Base-by-base conservation (phyloP, 2,329 filamentous ascomycete genomes). In the Chaetomium globosum region DNA sequence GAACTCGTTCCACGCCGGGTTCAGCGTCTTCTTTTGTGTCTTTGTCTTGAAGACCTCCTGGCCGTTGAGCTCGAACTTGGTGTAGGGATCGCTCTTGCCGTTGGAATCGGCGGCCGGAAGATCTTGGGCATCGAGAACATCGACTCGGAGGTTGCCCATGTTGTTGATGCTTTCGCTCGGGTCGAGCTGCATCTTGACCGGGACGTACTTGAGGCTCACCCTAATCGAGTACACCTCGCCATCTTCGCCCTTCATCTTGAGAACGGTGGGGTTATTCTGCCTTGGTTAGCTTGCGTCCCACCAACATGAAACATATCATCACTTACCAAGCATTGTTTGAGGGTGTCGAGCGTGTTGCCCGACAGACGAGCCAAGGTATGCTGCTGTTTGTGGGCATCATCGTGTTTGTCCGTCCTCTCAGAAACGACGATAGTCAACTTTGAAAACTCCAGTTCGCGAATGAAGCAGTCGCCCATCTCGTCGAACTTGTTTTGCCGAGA, bases 151-250 rank as follows among this genome's bases (percentile, higher is more conserved):
- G 65, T 88, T 93, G 66, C 95, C 95, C 87, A 97, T 96, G 79
- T 99, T 99, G 85, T 97, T 98, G 83, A 99, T 97, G 74, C 93
- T 97, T 79, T 99, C 95, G 73, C 89, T 92, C 0, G 95, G 91
- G 73, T 99, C 93, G 57, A 99, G 89, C 64, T 88, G 82, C 95
- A 99, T 99, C 80, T 91, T 88, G 67, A 98, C 88, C 0, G 95
- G 95, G 28, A 99, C 88, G 75, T 97, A 99, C 78, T 96, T 96
- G 74, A 97, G 85, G 80, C 91, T 96, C 74, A 99, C 90, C 71
- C 89, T 96, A 75, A 99, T 84, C 74, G 88, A 93, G 80, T 87
- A 93, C 30, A 88, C 78, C 65, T 85, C 84, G 59, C 93, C 93
- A 51, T 94, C 85, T 21, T 90, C 87, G 67, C 91, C 90, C 76